A percentile compares a stretch with the other conserved stretches of the same genome.
Evolutionary conservation across 2,329 filamentous ascomycete genomes (phyloP).

Genomic region (Claviceps africana): DNA sequence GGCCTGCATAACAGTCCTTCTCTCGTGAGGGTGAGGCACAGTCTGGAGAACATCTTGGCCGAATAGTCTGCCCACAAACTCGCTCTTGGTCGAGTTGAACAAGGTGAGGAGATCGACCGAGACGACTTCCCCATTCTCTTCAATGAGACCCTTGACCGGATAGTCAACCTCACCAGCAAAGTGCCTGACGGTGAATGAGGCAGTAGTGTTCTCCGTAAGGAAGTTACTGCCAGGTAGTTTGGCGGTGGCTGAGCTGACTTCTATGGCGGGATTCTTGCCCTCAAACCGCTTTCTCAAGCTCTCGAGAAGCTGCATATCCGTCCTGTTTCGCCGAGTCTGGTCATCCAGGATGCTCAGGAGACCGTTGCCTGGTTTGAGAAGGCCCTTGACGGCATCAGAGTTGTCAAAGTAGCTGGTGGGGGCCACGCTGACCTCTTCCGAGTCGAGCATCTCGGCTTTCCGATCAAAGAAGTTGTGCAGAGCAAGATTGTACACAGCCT

Average conservation of each 20-base stretch:
- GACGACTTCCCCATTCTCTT: slow-evolving; percentile 93
- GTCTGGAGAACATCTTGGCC: slow-evolving; percentile 93
- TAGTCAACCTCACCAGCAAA: slow-evolving; percentile 97
- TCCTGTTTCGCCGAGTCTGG: slow-evolving; percentile 78
- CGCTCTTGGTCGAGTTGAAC: slow-evolving; percentile 73
- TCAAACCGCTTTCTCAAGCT: slow-evolving; percentile 86
- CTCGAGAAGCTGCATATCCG: slow-evolving; percentile 80
- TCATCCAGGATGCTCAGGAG: slow-evolving; percentile 90
- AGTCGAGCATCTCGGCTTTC: slow-evolving; percentile 85
- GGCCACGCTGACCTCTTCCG: slow-evolving; percentile 79
- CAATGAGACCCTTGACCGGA: slow-evolving; percentile 68
- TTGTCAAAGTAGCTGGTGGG: slow-evolving; percentile 98
- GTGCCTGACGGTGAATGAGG: slow-evolving; percentile 81
- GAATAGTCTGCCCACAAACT: slow-evolving; percentile 80
- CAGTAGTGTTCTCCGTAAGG: slow-evolving; percentile 63
- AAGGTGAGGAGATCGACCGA: slow-evolving; percentile 93
- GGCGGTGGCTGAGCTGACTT: slow-evolving; percentile 59
- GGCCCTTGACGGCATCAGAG: slow-evolving; percentile 78
- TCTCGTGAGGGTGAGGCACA: slow-evolving; percentile 83
- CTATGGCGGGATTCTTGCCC: slow-evolving; percentile 82
- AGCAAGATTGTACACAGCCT: slow-evolving; percentile 84
- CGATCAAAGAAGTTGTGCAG: slow-evolving; percentile 93
- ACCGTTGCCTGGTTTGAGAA: slow-evolving; percentile 86
- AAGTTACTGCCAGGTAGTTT: slow-evolving; percentile 83
- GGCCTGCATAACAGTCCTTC: slow-evolving; percentile 82